phyloP scores from a whole-genome alignment of 2,329 filamentous ascomycete species.

The Trichoderma gracile region DNA sequence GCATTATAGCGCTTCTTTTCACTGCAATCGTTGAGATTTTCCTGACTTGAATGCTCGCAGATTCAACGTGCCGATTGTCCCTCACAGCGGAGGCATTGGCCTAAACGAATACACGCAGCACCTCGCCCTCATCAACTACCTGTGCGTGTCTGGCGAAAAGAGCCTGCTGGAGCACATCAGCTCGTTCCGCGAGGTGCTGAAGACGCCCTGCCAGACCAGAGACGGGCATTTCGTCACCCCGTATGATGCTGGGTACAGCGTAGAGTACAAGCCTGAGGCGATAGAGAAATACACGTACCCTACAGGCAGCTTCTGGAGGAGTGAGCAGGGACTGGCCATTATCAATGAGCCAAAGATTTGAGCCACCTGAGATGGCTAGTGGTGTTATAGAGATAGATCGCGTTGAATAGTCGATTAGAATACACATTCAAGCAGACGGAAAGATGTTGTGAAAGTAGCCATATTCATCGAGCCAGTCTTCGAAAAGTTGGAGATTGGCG shows the following conservation, averaged over 20 bases:
- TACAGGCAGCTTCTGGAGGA: conserved; percentile 25
- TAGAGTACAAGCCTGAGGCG: conserved; percentile 25
- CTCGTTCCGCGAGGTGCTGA: conserved; percentile 24
- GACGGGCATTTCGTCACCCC: conserved; percentile 27
- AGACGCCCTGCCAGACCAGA: conserved; percentile 19
- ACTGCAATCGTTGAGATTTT: neutral
- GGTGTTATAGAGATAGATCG: neutral
- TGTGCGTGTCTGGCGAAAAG: conserved; percentile 27
- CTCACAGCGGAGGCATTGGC: conserved; percentile 27
- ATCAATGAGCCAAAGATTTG: conserved; percentile 26
- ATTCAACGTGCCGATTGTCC: conserved; percentile 27
- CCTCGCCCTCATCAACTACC: conserved; percentile 26
- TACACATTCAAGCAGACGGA: conserved; percentile 22
- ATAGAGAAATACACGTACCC: conserved; percentile 25
- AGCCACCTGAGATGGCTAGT: neutral
- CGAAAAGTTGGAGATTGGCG: conserved; percentile 20
- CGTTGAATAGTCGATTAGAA: neutral
- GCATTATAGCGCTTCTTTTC: no score
- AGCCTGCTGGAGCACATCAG: conserved; percentile 27
- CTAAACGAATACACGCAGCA: conserved; percentile 29
- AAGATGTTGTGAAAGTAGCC: conserved; percentile 23
- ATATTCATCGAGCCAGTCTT: conserved; percentile 26
- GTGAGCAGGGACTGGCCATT: conserved; percentile 26
- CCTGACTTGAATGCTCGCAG: neutral
- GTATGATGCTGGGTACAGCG: conserved; percentile 26